Base-by-base conservation (phyloP, 805 yeast genomes). In the Scheffersomyces spartinae region DNA sequence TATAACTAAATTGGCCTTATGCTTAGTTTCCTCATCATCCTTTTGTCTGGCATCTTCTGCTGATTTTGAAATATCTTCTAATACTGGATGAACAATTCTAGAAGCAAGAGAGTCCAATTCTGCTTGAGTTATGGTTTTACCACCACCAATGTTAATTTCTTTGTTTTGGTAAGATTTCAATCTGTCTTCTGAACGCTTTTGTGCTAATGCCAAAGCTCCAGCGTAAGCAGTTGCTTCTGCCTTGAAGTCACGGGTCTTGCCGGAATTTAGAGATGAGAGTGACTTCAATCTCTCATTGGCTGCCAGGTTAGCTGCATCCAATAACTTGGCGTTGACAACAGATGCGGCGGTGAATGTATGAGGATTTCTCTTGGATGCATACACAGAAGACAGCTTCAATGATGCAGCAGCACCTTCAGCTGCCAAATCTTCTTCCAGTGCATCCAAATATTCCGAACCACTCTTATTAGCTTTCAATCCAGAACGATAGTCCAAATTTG, bases 31-130 rank as follows among this genome's bases (percentile, higher is more conserved):
- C 24, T 48, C 47, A 32, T 56, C 58, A 23, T 52, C 50, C 38
- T 60, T 63, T 31, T 34, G 39, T 48, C 53, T 28, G 43, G 39
- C 32, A 48, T 52, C 20, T 23, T 23, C 20, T 13, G 5, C 14
- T 15, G n/a, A n/a, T n/a, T n/a, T n/a, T n/a, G n/a, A n/a, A 42
- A 88, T 71, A 49, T 83, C 86, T 20, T 61, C 64, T 42, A 88
- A 59, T 4, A 88, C 85, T 6, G 98, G 98, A 37, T 69, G 64
- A 30, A 91, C 94, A 43, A 81, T 63, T 24, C 74, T 66, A 32
- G 72, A 57, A 12, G 98, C 97, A 58, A 88, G 69, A 26, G 66
- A 66, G 35, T 82, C 78, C 33, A 91, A 70, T 42, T 86, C 95
- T 12, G 61, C 67, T 32, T 68, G 78, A 20, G 80, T 62, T 67